phyloP scores from a whole-genome alignment of 768 basidiomycete genomes.

The Rhizopogon sp. region DNA sequence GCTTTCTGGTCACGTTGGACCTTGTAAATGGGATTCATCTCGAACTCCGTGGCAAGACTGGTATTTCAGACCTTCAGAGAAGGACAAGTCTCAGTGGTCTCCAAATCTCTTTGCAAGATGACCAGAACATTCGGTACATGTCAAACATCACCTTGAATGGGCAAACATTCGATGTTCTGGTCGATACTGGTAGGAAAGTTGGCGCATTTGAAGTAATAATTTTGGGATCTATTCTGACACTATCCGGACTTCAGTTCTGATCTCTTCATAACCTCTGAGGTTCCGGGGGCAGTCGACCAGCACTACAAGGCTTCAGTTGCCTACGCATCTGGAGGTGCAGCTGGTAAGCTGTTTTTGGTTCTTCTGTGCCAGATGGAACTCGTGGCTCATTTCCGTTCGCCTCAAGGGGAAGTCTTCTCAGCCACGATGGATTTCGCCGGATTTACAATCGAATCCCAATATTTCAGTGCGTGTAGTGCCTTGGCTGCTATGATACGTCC shows the following conservation, averaged over 20 bases:
- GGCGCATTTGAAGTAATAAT: not conserved
- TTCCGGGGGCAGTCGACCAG: conserved; percentile 34
- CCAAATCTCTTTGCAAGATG: conserved; percentile 21
- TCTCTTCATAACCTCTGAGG: conserved; percentile 49
- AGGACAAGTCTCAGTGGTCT: conserved; percentile 25
- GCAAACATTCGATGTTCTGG: conserved; percentile 25
- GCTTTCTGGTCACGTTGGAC: conserved; percentile 6
- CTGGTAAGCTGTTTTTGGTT: conserved; percentile 30
- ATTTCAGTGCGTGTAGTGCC: conserved; percentile 9
- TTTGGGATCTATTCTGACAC: conserved; percentile 34
- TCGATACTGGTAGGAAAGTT: conserved; percentile 44
- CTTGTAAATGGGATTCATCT: conserved; percentile 8
- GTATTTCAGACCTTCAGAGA: conserved; percentile 10
- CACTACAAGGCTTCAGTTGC: conserved; percentile 34
- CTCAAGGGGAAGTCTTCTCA: conserved; percentile 23
- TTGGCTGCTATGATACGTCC: not conserved
- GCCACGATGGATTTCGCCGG: conserved; percentile 26
- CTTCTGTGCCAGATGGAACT: not conserved
- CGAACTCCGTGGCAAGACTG: conserved; percentile 11
- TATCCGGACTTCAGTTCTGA: conserved; percentile 47
- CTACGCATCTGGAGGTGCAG: conserved; percentile 51
- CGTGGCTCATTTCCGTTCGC: not conserved
- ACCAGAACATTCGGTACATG: conserved; percentile 29
- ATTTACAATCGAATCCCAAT: conserved; percentile 46
- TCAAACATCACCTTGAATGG: conserved; percentile 38